Evolutionary conservation across 192 early-diverging fungal species (phyloP).

Genomic region (Jimgerdemannia flammicorona): DNA sequence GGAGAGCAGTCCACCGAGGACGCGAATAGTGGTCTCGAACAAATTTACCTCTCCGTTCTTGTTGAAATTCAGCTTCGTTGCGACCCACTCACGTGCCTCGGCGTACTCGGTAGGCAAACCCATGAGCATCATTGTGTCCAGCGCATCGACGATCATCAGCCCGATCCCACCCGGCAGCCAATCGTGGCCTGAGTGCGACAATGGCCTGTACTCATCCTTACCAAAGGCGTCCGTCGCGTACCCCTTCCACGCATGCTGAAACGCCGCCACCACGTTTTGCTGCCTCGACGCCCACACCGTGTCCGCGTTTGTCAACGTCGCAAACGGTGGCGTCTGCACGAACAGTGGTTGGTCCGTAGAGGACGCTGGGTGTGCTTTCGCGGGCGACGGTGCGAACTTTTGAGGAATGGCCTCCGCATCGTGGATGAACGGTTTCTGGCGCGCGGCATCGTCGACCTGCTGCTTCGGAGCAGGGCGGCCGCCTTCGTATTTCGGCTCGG

Average conservation of each 20-base stretch:
- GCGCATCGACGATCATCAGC: conserved; percentile 78
- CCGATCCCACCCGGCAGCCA: conserved; percentile 69
- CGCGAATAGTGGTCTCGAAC: conserved; percentile 87
- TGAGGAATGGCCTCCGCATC: neutral
- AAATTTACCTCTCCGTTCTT: conserved; percentile 65
- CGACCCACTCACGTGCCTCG: conserved; percentile 63
- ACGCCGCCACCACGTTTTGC: conserved; percentile 57
- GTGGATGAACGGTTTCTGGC: neutral
- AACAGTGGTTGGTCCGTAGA: conserved; percentile 6
- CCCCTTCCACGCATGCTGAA: conserved; percentile 75
- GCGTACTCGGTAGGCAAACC: conserved; percentile 69
- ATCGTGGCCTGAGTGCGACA: conserved; percentile 61
- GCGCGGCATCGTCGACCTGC: neutral
- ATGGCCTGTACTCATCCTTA: conserved; percentile 80
- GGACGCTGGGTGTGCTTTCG: neutral
- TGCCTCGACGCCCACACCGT: conserved; percentile 48
- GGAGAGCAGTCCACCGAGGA: conserved; percentile 79
- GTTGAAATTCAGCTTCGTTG: conserved; percentile 56
- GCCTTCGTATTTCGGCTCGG: neutral
- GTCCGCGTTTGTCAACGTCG: conserved; percentile 4
- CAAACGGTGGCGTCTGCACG: conserved; percentile 12
- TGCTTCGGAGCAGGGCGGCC: neutral
- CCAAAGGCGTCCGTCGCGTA: conserved; percentile 81
- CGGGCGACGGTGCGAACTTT: neutral
- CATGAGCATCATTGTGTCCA: conserved; percentile 84